Base-by-base conservation (phyloP, 1,284 basidiomycete species). In the Tilletia horrida region DNA sequence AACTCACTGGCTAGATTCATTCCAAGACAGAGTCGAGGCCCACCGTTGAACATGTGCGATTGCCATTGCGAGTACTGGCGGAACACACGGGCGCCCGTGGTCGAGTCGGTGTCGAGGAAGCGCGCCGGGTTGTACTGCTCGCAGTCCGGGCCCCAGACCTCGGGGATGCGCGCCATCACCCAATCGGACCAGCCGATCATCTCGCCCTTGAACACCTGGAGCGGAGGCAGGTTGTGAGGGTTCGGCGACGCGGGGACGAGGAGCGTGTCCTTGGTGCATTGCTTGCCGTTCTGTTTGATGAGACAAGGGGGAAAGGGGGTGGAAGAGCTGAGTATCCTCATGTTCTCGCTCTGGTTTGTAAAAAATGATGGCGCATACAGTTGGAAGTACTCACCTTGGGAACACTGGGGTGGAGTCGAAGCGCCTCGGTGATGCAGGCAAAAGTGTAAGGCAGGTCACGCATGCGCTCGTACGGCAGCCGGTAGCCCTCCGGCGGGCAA, bases 11-110 rank as follows among this genome's bases (percentile, higher is more conserved):
- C 76, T 13, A 78, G 62, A 21, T 69, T 73, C 75, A 73, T 72
- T 29, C 76, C 76, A 11, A 78, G 68, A 50, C 76, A 78, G n/a
- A 77, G 71, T 21, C 76, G 70, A 16, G 76, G 76, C 7, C 76
- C 76, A 16, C 70, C 73, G 59, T 71, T 71, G 66, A 71, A 71
- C 21, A 63, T 47, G 31, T 71, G 67, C 64, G 68, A 73, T 68
- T 77, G 73, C 76, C 76, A 78, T 65, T 74, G 76, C 13, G 69
- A 67, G 40, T 67, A 69, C 63, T 76, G 69, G 52, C 63, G 69
- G 44, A 73, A 45, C 8, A 44, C 67, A 16, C 63, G 45, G n/a
- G 14, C 65, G 23, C 67, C 63, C n/a, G 35, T 42, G 16, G 63
- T 67, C 43, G 66, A 71, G 40, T 74, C 75, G n/a, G 55, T 55